These are phyloP conservation scores for Stenocarpella maydis DNA, from an alignment of 2,329 filamentous ascomycete genomes.

Conservation along the genomic window DNA sequence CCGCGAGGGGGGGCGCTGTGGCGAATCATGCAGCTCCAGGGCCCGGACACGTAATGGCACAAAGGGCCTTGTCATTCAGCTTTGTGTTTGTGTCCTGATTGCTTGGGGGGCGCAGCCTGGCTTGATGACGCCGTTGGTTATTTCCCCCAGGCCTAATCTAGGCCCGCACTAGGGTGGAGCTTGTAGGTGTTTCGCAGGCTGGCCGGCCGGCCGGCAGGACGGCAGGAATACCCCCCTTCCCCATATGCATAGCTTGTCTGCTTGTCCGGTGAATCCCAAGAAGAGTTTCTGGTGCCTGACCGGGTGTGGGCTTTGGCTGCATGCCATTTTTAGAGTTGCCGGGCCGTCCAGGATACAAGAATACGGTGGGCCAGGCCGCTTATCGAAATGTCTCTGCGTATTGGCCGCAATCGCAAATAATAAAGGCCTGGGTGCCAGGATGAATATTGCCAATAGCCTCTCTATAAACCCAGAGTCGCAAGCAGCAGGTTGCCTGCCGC, in stretches of 20 bases:
- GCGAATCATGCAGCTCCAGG: slow-evolving; percentile 20
- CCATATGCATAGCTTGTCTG: background rate
- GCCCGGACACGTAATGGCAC: slow-evolving; percentile 17
- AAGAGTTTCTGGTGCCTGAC: background rate
- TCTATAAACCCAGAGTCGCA: slow-evolving; percentile 3
- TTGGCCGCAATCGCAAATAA: slow-evolving; percentile 11
- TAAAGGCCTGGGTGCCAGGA: background rate
- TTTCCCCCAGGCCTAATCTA: slow-evolving; percentile 19
- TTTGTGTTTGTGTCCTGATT: background rate
- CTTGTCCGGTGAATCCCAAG: background rate
- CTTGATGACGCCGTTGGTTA: slow-evolving; percentile 23
- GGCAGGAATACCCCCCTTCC: background rate
- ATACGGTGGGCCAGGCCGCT: slow-evolving; percentile 7
- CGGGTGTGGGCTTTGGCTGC: slow-evolving; percentile 3
- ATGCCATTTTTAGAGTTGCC: slow-evolving; percentile 29
- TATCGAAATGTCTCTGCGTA: slow-evolving; percentile 15
- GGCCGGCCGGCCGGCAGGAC: background rate
- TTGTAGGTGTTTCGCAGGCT: background rate
- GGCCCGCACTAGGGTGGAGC: background rate
- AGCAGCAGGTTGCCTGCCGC: background rate
- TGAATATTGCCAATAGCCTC: slow-evolving; percentile 19
- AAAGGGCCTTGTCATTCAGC: slow-evolving; percentile 23
- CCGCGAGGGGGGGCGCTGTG: background rate
- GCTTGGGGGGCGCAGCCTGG: slow-evolving; percentile 24
- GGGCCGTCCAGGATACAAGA: slow-evolving; percentile 19